Percentiles rank a stretch among this genome's conserved stretches.
These are phyloP conservation scores for Ehretia macrophylla DNA, from an alignment of 257 asterid genomes.

Conservation along the genomic window DNA sequence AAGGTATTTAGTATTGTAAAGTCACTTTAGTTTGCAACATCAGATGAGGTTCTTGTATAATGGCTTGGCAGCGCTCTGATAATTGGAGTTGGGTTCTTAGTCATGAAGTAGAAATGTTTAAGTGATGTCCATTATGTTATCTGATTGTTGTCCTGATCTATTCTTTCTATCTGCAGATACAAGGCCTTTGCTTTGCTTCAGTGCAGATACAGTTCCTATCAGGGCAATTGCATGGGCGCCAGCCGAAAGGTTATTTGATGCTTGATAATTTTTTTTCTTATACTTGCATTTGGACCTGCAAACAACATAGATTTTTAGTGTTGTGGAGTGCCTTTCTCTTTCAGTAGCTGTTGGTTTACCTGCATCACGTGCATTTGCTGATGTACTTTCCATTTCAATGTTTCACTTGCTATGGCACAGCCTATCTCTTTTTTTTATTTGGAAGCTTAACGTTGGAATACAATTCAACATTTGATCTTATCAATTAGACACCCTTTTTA, in stretches of 20 bases:
- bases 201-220: conserved; percentile 79
- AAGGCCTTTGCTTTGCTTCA: conserved; percentile 78
- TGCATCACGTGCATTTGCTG: not conserved
- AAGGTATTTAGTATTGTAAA: conserved; percentile 43
- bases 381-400: not conserved
- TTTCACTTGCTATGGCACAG: not conserved
- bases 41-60: conserved; percentile 5
- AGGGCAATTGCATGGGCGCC: conserved; percentile 92
- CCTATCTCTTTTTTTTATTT: not conserved
- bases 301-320: not conserved
- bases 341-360: no score
- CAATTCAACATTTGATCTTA: no score
- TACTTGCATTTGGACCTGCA: not conserved
- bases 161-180: conserved; percentile 52
- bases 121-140: not conserved
- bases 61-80: not conserved
- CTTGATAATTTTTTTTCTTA: conserved; percentile 8
- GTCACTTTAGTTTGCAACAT: conserved; percentile 4
- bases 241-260: conserved; percentile 45
- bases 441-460: not conserved
- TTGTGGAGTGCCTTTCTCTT: no score
- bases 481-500: no score
- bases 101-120: not conserved
- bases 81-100: not conserved
- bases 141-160: conserved; percentile 2